Conservation (phyloP, 139 green algal species). For the Chlamydomonas schloesseri region DNA sequence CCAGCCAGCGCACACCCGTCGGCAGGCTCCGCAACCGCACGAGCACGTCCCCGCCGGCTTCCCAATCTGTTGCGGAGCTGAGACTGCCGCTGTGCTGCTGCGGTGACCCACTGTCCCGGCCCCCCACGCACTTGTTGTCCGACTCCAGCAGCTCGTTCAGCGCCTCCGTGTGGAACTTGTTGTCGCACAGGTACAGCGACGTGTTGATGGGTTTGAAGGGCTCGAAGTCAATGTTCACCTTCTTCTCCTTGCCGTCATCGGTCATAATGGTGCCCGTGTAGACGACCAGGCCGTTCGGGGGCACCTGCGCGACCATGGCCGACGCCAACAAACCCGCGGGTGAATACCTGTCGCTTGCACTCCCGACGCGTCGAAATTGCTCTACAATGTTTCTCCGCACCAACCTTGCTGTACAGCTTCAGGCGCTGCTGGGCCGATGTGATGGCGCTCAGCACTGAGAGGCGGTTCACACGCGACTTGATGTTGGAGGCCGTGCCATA, state of each 20-base stretch:
- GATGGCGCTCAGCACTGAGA: conserved; percentile 98
- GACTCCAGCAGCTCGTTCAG: conserved; percentile 95
- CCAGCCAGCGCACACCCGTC: too few relatives aligned
- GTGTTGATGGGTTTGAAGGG: conserved; percentile 99
- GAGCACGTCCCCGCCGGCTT: too few relatives aligned
- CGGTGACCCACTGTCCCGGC: too few relatives aligned
- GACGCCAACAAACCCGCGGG: too few relatives aligned
- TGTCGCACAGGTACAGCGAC: conserved; percentile 99
- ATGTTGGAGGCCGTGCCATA: conserved; percentile 99
- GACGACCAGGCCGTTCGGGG: conserved; percentile 96
- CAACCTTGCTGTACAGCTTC: conserved; percentile 95
- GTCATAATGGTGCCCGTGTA: conserved; percentile 99
- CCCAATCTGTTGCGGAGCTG: too few relatives aligned
- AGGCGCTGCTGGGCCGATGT: conserved; percentile 97
- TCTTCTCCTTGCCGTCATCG: conserved; percentile 97
- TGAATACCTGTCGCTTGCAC: too few relatives aligned
- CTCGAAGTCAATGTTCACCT: conserved; percentile 99
- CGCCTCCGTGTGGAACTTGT: conserved; percentile 99
- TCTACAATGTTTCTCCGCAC: not conserved
- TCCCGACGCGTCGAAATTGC: too few relatives aligned
- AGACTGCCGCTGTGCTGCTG: too few relatives aligned
- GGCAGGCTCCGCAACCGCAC: too few relatives aligned
- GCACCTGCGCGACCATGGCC: conserved; percentile 72
- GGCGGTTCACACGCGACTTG: conserved; percentile 98
- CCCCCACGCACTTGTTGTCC: conserved; percentile 80